Base-by-base conservation (phyloP, 805 yeast genomes). In the Schwanniomyces pseudopolymorphus region DNA sequence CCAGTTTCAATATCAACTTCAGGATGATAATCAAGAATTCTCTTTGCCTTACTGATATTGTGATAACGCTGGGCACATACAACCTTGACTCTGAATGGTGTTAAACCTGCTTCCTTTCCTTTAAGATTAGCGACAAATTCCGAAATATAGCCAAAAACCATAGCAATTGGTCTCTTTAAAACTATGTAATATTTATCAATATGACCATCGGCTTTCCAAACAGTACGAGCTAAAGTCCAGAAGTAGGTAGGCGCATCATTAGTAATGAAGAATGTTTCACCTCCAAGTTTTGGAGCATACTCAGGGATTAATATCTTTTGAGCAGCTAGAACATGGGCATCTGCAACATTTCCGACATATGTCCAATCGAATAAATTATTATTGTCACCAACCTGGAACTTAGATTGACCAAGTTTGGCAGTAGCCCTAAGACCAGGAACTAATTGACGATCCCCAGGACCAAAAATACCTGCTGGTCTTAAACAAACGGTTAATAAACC, bases 391-490 rank as follows among this genome's bases (percentile, higher is more conserved):
- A 94, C 75, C 69, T 94, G 99, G 66, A 89, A 89, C 65, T 87
- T 87, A 19, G 94, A 85, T 66, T 92, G 97, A 7, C 96, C 96
- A 45, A 80, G 70, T 48, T 78, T 78, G 3, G 96, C 90, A 38
- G 89, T 96, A 13, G 78, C 78, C 60, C 96, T 81, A 48, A 94
- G 74, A 3, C 96, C 96, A 10, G 99, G 99, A 39, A 94, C 94
- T 59, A 94, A 72, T 65, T 94, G 99, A 50, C 99, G 81, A 65
- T 94, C 99, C 38, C 99, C 98, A 5, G 98, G 99, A 4, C 99
- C 99, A 71, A 94, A 94, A 40, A 94, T 90, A 33, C 99, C 99
- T 1, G 99, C 97, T 1, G 99, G 99, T 52, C 99, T 80, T 41
- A 94, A 68, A 1, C 97, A 94, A 31, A 88, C 86, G 0, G 99